Conservation (phyloP, 768 basidiomycete genomes). For the Trametes coccinea region DNA sequence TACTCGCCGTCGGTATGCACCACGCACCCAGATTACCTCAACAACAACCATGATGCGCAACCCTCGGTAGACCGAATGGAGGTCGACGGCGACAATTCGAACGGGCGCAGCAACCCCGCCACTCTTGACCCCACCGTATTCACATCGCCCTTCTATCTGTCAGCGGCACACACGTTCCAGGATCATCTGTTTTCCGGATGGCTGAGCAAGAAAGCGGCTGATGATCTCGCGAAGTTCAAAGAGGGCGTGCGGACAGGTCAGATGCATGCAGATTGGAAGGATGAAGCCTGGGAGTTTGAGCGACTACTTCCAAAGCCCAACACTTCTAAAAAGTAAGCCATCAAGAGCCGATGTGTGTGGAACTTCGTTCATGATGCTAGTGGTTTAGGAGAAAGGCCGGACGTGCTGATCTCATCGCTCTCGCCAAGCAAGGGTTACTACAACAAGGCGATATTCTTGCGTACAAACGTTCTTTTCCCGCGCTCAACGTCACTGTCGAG, state of each 20-base stretch:
- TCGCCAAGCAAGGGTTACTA: slow-evolving; percentile 47
- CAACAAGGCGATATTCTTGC: slow-evolving; percentile 56
- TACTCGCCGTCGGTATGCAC: slow-evolving; percentile 23
- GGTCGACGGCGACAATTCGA: not conserved
- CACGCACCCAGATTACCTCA: slow-evolving; percentile 31
- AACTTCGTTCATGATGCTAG: too few species aligned
- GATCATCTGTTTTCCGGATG: slow-evolving; percentile 58
- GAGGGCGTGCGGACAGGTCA: slow-evolving; percentile 46
- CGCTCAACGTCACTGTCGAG: slow-evolving; percentile 43
- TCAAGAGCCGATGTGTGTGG: too few species aligned
- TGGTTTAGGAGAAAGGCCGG: slow-evolving; percentile 1
- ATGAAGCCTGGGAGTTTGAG: slow-evolving; percentile 57
- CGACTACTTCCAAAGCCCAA: not conserved
- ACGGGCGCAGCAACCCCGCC: slow-evolving; percentile 3
- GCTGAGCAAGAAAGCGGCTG: slow-evolving; percentile 45
- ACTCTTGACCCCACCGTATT: slow-evolving; percentile 44
- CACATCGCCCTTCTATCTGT: slow-evolving; percentile 52
- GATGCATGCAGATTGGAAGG: slow-evolving; percentile 61
- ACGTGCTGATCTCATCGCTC: slow-evolving; percentile 41
- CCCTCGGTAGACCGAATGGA: slow-evolving; percentile 13
- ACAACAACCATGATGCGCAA: too few species aligned
- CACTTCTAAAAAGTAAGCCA: not conserved
- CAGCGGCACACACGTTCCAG: slow-evolving; percentile 58
- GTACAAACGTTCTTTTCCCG: slow-evolving; percentile 50
- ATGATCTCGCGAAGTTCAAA: slow-evolving; percentile 44